These are phyloP conservation scores for Pleurozium schreberi DNA, from an alignment of 225 moss, liverwort and hornwort genomes.

Conservation along the genomic window DNA sequence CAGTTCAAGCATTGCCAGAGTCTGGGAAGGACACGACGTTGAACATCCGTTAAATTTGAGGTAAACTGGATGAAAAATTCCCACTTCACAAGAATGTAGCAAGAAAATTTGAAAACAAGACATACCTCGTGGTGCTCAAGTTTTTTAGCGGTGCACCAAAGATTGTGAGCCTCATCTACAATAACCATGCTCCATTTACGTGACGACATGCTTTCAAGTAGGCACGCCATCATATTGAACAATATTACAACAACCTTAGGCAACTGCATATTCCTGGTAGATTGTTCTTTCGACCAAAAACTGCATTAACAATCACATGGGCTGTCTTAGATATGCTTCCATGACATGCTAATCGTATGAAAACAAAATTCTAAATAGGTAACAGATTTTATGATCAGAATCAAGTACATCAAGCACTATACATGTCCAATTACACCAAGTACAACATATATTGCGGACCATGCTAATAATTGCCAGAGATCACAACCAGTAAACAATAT, in stretches of 20 bases:
- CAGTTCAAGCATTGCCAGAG: slow-evolving; percentile 42
- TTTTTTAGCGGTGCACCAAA: slow-evolving; percentile 39
- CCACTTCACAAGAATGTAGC: background rate
- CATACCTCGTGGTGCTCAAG: slow-evolving; percentile 43
- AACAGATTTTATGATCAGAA: background rate
- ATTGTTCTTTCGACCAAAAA: slow-evolving; percentile 51
- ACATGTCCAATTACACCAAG: background rate
- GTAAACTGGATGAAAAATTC: background rate
- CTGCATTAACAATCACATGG: slow-evolving; percentile 9
- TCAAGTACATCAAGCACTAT: background rate
- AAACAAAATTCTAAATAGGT: background rate
- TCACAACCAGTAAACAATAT: background rate
- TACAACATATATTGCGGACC: background rate
- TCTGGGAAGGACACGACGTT: slow-evolving; percentile 15
- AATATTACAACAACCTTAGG: slow-evolving; percentile 55
- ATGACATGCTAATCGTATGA: background rate
- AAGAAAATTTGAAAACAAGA: background rate
- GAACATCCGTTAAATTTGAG: background rate
- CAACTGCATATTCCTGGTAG: slow-evolving; percentile 12
- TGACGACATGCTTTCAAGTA: slow-evolving; percentile 28
- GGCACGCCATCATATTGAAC: slow-evolving; percentile 37
- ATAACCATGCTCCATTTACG: slow-evolving; percentile 49
- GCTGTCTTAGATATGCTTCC: background rate
- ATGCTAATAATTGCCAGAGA: background rate
- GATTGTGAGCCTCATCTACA: slow-evolving; percentile 60